Base-by-base conservation (phyloP, 345 rosid genomes). In the Aquilaria sinensis region DNA sequence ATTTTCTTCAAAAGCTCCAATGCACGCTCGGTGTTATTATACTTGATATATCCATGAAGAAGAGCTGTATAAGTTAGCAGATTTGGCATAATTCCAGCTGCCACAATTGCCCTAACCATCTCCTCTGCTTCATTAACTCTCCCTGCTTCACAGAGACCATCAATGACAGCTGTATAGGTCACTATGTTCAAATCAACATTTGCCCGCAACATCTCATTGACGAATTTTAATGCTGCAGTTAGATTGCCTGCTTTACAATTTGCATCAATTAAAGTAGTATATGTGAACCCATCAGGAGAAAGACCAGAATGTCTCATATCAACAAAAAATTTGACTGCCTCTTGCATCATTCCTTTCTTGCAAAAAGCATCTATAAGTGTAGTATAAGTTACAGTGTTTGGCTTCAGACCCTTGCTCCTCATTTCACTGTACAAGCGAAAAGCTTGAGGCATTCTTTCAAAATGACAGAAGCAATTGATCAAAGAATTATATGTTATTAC, bases 201-300 rank as follows among this genome's bases (percentile, higher is more conserved):
- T 31, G 55, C 79, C 70, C 68, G 68, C 66, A 74, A 57, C 91
- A 85, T 83, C 81, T 83, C 95, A 62, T 80, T 48, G 60, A 72
- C 83, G 62, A 88, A 70, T 72, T 77, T 80, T 65, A 88, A 73
- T 9, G 89, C 95, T 48, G 79, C 87, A 4, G 58, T 53, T 29
- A 87, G 56, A 53, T 80, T 66, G 13, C 87, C 83, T 1, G 69
- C 66, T 67, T 85, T 87, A 76, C 84, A 85, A 48, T 81, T 71
- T 5, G 91, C 87, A 75, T 87, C 91, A 37, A 88, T 81, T 51
- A 88, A 74, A 2, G 80, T 83, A 68, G 89, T 88, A 74, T 81
- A 88, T 7, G 91, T 83, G 73, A 70, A 83, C 67, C 79, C 95
- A 57, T 88, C 85, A 62, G 91, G 91, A 57, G 77, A 62, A 64